Conservation (phyloP, 257 asterid species). For the Solanum neorickii region DNA sequence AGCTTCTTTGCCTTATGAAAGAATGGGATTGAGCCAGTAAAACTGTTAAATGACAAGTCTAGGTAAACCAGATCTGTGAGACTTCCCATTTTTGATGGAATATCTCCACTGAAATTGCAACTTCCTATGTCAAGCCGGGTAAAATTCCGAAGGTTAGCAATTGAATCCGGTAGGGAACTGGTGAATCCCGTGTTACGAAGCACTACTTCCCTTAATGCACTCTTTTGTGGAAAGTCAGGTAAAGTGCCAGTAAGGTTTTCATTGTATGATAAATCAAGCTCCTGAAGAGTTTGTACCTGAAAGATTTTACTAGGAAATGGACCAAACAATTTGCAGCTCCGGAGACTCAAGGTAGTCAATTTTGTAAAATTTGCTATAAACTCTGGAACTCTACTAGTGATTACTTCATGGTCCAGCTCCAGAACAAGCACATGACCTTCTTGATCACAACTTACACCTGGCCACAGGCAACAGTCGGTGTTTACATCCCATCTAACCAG, state of each 20-base stretch:
- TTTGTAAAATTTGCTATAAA: constrained; percentile 2
- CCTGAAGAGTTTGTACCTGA: constrained; percentile 11
- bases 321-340: neutral
- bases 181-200: constrained; percentile 6
- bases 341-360: neutral
- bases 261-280: constrained; percentile 8
- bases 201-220: neutral
- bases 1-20: too few species aligned
- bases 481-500: constrained; percentile 24
- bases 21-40: constrained; percentile 5
- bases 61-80: neutral
- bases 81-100: neutral
- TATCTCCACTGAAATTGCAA: neutral
- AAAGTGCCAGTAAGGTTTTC: neutral
- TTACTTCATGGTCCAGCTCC: constrained; percentile 22
- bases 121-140: neutral
- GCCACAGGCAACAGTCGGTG: constrained; percentile 49
- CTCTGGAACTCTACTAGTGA: constrained; percentile 10
- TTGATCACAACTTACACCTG: constrained; percentile 41
- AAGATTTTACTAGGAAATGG: constrained; percentile 15
- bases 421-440: constrained; percentile 37
- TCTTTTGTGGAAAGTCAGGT: neutral
- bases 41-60: neutral
- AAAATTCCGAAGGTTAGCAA: neutral
- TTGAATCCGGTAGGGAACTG: constrained; percentile 4